Conservation (phyloP, 306 rosid species). For the Lupinus albus region DNA sequence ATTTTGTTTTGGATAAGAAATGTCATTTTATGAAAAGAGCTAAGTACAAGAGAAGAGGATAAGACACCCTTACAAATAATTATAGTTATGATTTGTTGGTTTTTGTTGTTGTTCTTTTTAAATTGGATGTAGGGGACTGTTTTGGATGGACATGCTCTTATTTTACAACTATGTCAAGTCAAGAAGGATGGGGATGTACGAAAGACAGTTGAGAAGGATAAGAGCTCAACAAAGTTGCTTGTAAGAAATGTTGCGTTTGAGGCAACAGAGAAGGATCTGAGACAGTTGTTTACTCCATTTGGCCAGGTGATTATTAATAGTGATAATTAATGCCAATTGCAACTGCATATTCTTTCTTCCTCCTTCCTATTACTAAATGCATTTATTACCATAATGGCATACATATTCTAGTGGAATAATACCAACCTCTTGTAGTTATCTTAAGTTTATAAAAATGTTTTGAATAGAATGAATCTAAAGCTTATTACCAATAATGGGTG, state of each 20-base stretch:
- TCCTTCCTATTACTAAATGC: slow-evolving; percentile 13
- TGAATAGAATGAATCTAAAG: neutral
- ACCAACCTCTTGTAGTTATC: slow-evolving; percentile 3
- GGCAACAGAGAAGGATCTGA: slow-evolving; percentile 84
- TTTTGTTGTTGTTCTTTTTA: slow-evolving; percentile 15
- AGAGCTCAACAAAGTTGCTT: slow-evolving; percentile 81
- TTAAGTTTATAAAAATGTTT: slow-evolving; percentile 2
- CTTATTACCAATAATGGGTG: no score
- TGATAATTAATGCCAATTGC: slow-evolving; percentile 7
- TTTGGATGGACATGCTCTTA: slow-evolving; percentile 83
- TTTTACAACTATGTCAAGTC: slow-evolving; percentile 74
- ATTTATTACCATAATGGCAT: neutral
- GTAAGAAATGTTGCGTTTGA: slow-evolving; percentile 87
- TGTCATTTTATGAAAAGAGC: no score
- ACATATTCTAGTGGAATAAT: neutral
- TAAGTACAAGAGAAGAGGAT: no score
- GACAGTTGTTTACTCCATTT: slow-evolving; percentile 83
- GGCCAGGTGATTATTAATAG: slow-evolving; percentile 76
- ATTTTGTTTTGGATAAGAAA: neutral
- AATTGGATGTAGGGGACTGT: slow-evolving; percentile 66
- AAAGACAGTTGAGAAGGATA: slow-evolving; percentile 62
- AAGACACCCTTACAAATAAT: neutral
- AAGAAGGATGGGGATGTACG: slow-evolving; percentile 61
- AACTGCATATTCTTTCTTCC: slow-evolving; percentile 4
- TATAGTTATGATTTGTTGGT: slow-evolving; percentile 31